These are phyloP conservation scores for Globisporangium cederbergense DNA, from an alignment of 352 stramenopile species.

Conservation along the genomic window DNA sequence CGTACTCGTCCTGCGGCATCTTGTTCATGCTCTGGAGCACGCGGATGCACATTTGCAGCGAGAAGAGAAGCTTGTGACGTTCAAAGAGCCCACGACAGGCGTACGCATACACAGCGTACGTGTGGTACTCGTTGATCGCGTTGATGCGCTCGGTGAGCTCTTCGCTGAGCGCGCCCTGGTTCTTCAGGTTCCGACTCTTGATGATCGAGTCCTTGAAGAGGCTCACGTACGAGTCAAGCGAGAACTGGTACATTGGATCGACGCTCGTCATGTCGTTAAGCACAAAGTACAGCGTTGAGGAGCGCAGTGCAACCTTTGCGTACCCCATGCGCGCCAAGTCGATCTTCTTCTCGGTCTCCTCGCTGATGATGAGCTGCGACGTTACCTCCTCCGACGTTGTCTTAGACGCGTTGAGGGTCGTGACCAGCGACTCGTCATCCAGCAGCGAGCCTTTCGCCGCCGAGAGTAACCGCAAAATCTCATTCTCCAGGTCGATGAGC, in stretches of 20 bases:
- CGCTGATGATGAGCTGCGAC: conserved; percentile 90
- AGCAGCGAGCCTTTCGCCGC: conserved; percentile 91
- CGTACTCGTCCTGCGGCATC: conserved; percentile 90
- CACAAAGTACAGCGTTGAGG: conserved; percentile 95
- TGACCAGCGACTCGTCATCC: conserved; percentile 93
- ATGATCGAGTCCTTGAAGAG: conserved; percentile 94
- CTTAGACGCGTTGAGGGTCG: conserved; percentile 94
- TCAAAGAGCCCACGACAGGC: conserved; percentile 95
- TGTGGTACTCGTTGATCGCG: conserved; percentile 95
- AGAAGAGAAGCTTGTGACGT: conserved; percentile 95
- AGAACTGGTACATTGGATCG: conserved; percentile 98
- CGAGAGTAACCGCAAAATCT: conserved; percentile 91
- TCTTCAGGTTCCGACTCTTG: conserved; percentile 78
- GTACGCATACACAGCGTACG: conserved; percentile 94
- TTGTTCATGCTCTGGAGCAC: conserved; percentile 91
- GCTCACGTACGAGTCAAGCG: conserved; percentile 92
- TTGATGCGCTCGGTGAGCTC: conserved; percentile 86
- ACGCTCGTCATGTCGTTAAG: conserved; percentile 94
- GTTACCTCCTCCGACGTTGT: conserved; percentile 93
- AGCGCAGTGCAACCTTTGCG: conserved; percentile 87
- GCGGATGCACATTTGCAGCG: conserved; percentile 92
- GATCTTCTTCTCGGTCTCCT: conserved; percentile 96
- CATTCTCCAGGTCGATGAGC: conserved; percentile 94
- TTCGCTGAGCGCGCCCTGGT: conserved; percentile 73
- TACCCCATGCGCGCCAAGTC: conserved; percentile 93